Base-by-base conservation (phyloP, 2,329 filamentous ascomycete genomes). In the Hymenoscyphus albidus region DNA sequence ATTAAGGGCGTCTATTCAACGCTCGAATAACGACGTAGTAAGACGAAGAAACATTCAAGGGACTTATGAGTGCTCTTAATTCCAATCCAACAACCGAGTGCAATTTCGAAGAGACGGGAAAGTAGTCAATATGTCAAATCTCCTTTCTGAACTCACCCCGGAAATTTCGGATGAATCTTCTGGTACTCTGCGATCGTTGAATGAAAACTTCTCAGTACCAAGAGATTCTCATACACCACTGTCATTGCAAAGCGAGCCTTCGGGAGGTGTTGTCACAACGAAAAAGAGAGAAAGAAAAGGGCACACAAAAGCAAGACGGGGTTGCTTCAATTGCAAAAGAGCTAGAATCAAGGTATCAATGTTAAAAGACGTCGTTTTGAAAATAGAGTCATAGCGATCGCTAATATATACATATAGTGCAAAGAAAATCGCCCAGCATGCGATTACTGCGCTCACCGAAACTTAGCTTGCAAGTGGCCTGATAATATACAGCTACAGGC, bases 311-410 rank as follows among this genome's bases (percentile, higher is more conserved):
- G 88, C 85, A 54, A 81, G 87, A 38, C 80, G 82, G 16, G 87
- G 87, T 10, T 89, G 87, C 75, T 88, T 83, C 74, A 88, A 88
- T 74, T 90, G 87, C 77, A 89, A 89, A 76, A 79, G 83, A 64
- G 79, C 86, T 44, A 81, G 87, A 64, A 89, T 90, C 74, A 89
- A 87, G 81, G 83, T 83, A 63, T 38, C 54, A 32, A 16, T 35
- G 9, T 16, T 7, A 6, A 14, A 32, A 12, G 32, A n/a, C 12
- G 5, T 13, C 14, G 1, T 35, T 32, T 57, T 9, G 5, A 32
- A 32, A 16, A 35, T 38, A 12, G 54, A 40, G 13, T 5, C 6
- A 63, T 31, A 38, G 4, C 13, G 18, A 22, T 1, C 18, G 18
- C 62, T 61, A 38, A 64, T 40, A 22, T 44, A 38, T 14, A 62